phyloP scores from a whole-genome alignment of 2,329 filamentous ascomycete species.

The Colletotrichum theobromicola region DNA sequence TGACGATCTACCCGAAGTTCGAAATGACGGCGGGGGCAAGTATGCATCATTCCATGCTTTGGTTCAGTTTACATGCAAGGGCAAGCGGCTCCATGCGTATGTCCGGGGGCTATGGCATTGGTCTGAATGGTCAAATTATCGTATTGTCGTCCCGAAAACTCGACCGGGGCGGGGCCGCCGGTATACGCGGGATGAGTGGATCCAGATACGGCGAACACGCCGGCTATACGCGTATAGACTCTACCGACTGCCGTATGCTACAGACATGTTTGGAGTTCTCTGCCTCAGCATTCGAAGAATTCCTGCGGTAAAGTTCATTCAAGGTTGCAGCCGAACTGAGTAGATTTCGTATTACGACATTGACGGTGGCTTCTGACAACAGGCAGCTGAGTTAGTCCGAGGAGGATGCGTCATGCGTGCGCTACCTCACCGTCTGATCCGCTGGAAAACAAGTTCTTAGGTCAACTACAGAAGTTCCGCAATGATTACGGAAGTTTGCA shows the following conservation, averaged over 20 bases:
- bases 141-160: not conserved
- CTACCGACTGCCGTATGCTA: not conserved
- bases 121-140: not conserved
- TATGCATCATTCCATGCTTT: not conserved
- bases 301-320: not conserved
- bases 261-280: not conserved
- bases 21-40: not conserved
- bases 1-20: not conserved
- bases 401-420: too few species aligned
- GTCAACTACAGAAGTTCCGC: not conserved
- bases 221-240: not conserved
- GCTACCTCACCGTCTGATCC: too few species aligned
- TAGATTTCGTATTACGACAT: too few species aligned
- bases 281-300: not conserved
- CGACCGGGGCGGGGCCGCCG: not conserved
- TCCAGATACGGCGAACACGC: not conserved
- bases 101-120: not conserved
- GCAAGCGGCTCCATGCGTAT: not conserved
- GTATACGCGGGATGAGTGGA: not conserved
- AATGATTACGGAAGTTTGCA: constrained; percentile 1
- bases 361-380: too few species aligned
- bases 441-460: too few species aligned
- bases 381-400: too few species aligned
- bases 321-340: not conserved
- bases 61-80: fast-evolving